Evolutionary conservation across 805 yeast genomes (phyloP).

Genomic region (Candida quercuum): DNA sequence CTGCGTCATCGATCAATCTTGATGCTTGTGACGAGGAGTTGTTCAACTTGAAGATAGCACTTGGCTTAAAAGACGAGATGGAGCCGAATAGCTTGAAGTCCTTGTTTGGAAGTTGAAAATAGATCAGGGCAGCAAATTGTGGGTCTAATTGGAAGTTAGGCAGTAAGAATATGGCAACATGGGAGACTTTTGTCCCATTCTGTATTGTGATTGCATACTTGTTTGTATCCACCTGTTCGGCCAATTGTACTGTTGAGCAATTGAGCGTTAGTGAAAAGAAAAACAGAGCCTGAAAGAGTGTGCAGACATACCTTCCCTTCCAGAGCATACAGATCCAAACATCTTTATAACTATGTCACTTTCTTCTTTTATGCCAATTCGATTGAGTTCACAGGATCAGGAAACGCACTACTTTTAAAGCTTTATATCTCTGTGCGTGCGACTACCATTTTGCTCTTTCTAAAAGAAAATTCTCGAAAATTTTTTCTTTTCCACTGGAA

Average conservation of each 20-base stretch:
- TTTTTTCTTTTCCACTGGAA: slow-evolving; percentile 1
- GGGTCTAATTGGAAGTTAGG: slow-evolving; percentile 77
- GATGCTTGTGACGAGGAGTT: slow-evolving; percentile 20
- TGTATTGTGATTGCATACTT: slow-evolving; percentile 62
- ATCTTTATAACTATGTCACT: slow-evolving; percentile 27
- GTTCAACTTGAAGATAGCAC: slow-evolving; percentile 85
- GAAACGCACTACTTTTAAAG: too few species aligned
- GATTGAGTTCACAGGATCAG: too few species aligned
- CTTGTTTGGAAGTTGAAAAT: slow-evolving; percentile 61
- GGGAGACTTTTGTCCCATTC: slow-evolving; percentile 64
- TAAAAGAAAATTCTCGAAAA: slow-evolving; percentile 3
- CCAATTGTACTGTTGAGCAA: slow-evolving; percentile 30
- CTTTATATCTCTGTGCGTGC: not conserved
- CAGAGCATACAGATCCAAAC: slow-evolving; percentile 78
- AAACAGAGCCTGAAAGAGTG: too few species aligned
- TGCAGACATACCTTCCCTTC: slow-evolving; percentile 54
- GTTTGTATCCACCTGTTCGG: slow-evolving; percentile 61
- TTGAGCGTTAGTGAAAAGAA: not conserved
- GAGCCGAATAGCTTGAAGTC: slow-evolving; percentile 66
- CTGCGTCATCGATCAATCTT: slow-evolving; percentile 52
- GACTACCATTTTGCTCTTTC: not conserved
- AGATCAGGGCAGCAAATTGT: slow-evolving; percentile 75
- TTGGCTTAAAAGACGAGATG: slow-evolving; percentile 62
- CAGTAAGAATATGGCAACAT: slow-evolving; percentile 75
- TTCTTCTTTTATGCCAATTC: too few species aligned